Evolutionary conservation across 768 basidiomycete genomes (phyloP).

Genomic region (Boletus pseudo-olivaceus): DNA sequence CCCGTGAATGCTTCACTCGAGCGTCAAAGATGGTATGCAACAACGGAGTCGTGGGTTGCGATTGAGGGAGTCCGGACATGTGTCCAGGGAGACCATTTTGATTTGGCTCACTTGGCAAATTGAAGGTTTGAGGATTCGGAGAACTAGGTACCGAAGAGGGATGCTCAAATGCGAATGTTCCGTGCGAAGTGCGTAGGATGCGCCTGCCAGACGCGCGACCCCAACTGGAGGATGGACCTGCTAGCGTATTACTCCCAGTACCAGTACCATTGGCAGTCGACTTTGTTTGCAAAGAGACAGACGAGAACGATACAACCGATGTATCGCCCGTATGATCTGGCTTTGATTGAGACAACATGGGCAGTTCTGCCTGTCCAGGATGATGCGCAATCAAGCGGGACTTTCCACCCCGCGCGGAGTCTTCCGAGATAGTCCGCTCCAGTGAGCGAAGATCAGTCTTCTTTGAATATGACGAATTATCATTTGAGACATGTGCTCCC

Average conservation of each 20-base stretch:
- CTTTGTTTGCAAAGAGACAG: conserved; percentile 39
- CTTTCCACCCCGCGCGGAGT: conserved; percentile 21
- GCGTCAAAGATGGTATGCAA: conserved; percentile 32
- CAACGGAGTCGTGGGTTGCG: conserved; percentile 16
- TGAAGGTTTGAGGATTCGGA: conserved; percentile 21
- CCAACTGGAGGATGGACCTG: conserved; percentile 51
- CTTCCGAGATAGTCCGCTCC: conserved; percentile 27
- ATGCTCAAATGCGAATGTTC: conserved; percentile 66
- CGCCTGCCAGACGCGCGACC: conserved; percentile 50
- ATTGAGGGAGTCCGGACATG: conserved; percentile 6
- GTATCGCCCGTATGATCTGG: conserved; percentile 38
- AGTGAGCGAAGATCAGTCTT: conserved; percentile 13
- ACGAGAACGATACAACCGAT: conserved; percentile 32
- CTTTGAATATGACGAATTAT: conserved; percentile 12
- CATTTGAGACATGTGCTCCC: conserved; percentile 1
- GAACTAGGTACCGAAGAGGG: conserved; percentile 51
- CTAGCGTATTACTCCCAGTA: conserved; percentile 20
- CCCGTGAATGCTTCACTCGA: conserved; percentile 25
- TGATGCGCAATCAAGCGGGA: conserved; percentile 6
- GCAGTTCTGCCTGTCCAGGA: conserved; percentile 17
- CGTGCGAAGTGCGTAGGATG: conserved; percentile 45
- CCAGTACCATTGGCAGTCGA: conserved; percentile 28
- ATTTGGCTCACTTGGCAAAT: conserved; percentile 15
- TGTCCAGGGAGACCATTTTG: conserved; percentile 4
- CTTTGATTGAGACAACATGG: conserved; percentile 25